Evolutionary conservation across 805 yeast genomes (phyloP).

Genomic region (Myxozyma sirexii): DNA sequence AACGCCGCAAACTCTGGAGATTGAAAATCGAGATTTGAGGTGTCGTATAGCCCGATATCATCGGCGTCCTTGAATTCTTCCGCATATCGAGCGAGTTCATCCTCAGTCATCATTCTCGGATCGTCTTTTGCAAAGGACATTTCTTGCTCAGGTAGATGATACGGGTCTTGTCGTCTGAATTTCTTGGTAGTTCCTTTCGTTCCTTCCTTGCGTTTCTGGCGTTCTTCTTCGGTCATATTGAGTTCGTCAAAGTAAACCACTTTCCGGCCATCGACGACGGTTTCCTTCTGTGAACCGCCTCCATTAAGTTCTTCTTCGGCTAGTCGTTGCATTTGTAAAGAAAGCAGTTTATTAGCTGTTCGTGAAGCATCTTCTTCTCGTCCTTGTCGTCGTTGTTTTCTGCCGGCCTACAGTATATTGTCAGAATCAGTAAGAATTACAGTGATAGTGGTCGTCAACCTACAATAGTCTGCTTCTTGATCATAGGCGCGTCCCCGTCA

Average conservation of each 20-base stretch:
- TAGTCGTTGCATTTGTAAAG: constrained; percentile 70
- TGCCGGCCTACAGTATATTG: constrained; percentile 43
- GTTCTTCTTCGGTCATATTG: constrained; percentile 22
- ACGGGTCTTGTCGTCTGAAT: constrained; percentile 73
- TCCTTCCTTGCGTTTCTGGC: constrained; percentile 13
- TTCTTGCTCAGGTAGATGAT: constrained; percentile 74
- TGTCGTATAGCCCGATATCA: constrained; percentile 44
- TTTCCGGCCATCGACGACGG: constrained; percentile 10
- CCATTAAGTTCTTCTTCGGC: constrained; percentile 45
- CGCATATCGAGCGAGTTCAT: constrained; percentile 66
- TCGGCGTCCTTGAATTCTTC: constrained; percentile 61
- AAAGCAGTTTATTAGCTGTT: constrained; percentile 79
- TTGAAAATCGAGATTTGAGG: constrained; percentile 70
- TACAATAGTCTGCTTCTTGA: constrained; percentile 76
- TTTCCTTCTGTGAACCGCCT: constrained; percentile 7
- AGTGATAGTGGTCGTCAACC: not conserved
- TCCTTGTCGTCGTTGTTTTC: constrained; percentile 76
- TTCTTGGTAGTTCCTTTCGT: constrained; percentile 20
- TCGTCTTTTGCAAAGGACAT: constrained; percentile 51
- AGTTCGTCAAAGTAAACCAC: constrained; percentile 29
- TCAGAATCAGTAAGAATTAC: not conserved
- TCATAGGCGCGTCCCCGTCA: constrained; percentile 90
- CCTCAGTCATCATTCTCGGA: constrained; percentile 70
- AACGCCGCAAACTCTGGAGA: constrained; percentile 73
- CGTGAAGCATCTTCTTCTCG: constrained; percentile 66